Conservation (phyloP, 1,139 yeast species). For the Nakaseomyces delphensis region DNA sequence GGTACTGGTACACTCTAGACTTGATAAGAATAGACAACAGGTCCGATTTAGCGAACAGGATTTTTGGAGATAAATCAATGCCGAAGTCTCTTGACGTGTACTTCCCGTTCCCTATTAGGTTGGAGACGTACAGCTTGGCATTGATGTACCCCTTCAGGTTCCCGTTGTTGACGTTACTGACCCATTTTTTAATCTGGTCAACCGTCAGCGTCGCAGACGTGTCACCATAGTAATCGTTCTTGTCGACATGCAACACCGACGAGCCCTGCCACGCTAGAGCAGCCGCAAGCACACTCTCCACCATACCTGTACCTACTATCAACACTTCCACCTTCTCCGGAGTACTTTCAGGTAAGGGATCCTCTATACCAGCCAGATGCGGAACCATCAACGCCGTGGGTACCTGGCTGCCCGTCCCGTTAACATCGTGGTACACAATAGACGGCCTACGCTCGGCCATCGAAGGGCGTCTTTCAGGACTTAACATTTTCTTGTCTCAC, state of each 20-base stretch:
- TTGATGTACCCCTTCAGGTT: slow-evolving; percentile 40
- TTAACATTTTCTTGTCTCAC: too few relatives aligned
- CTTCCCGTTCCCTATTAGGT: slow-evolving; percentile 34
- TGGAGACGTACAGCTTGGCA: slow-evolving; percentile 67
- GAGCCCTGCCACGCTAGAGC: slow-evolving; percentile 96
- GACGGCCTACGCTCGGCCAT: slow-evolving; percentile 59
- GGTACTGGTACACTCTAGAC: slow-evolving; percentile 79
- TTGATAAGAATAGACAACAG: slow-evolving; percentile 67
- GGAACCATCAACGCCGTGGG: slow-evolving; percentile 74
- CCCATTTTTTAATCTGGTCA: slow-evolving; percentile 80
- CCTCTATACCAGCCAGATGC: slow-evolving; percentile 67
- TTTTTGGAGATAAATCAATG: slow-evolving; percentile 80
- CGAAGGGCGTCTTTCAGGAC: slow-evolving; percentile 45
- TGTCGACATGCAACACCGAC: slow-evolving; percentile 78
- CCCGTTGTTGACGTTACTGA: slow-evolving; percentile 46
- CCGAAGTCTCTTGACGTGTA: slow-evolving; percentile 61
- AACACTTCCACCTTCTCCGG: slow-evolving; percentile 77
- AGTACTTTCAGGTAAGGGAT: slow-evolving; percentile 44
- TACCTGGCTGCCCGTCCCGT: background rate
- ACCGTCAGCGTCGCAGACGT: slow-evolving; percentile 75
- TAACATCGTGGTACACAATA: slow-evolving; percentile 23
- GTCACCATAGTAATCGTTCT: slow-evolving; percentile 80
- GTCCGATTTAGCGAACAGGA: slow-evolving; percentile 83
- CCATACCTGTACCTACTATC: slow-evolving; percentile 85
- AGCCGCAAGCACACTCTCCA: slow-evolving; percentile 83